Evolutionary conservation across 768 basidiomycete genomes (phyloP).

Genomic region (Tulasnella sp.): DNA sequence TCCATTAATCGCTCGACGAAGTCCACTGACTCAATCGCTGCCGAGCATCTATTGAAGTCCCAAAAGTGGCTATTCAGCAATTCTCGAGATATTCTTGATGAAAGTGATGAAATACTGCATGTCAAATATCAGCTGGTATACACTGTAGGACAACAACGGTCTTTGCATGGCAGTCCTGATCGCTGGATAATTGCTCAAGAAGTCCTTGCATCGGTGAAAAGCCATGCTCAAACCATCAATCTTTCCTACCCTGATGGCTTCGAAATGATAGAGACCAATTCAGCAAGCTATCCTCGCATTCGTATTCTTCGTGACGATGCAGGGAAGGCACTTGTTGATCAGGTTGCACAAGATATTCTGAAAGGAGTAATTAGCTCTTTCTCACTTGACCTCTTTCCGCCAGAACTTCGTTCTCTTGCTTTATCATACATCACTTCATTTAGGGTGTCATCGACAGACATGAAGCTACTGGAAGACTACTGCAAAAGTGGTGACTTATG

Average conservation of each 20-base stretch:
- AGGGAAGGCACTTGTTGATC: neutral
- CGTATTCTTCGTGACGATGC: neutral
- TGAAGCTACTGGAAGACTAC: neutral
- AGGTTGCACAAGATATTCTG: neutral
- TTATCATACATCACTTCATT: constrained; percentile 19
- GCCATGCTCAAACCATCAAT: neutral
- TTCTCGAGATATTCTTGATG: constrained; percentile 12
- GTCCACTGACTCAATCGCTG: constrained; percentile 5
- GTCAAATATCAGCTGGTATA: constrained; percentile 39
- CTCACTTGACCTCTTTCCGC: constrained; percentile 18
- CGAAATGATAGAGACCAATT: neutral
- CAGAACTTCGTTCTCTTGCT: constrained; percentile 19
- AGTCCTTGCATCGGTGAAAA: constrained; percentile 21
- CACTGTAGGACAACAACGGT: constrained; percentile 29
- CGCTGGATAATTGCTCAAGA: constrained; percentile 34
- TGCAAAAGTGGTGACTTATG: constrained; percentile 20
- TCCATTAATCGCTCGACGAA: constrained; percentile 29
- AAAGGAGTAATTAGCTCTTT: constrained; percentile 15
- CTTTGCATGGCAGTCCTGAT: constrained; percentile 31
- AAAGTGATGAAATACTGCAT: constrained; percentile 29
- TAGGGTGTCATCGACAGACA: neutral
- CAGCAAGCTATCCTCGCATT: neutral
- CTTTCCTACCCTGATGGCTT: neutral
- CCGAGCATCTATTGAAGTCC: neutral
- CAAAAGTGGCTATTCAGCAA: constrained; percentile 21